Evolutionary conservation across 768 basidiomycete species (phyloP), one percentile per base, ranked within the genome.

Genomic region (Gymnopilus dilepis): DNA sequence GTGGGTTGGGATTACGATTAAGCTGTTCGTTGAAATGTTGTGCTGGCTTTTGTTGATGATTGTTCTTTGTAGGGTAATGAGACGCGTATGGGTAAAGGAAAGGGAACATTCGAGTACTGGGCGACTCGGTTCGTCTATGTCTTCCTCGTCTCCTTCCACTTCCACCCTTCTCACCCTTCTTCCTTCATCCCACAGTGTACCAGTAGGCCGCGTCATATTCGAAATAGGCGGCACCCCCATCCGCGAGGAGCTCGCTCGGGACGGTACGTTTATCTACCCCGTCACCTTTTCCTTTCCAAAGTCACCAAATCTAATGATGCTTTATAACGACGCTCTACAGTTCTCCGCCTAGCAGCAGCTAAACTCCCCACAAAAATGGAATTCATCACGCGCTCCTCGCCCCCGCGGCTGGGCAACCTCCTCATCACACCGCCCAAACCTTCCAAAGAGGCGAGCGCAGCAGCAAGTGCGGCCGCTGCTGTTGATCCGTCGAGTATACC

Each of bases 21-120:
- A 53, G 17, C n/a, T 6, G n/a, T 22, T 47, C n/a, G n/a, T 61
- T 22, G 48, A 11, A 63, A 31, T 37, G 13, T 9, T 19, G 26
- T 30, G n/a, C 47, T 48, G 13, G 41, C 15, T 31, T 34, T 19
- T 50, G 15, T 40, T 21, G 37, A 37, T 28, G 30, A 30, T 5
- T 34, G 21, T 22, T 40, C 33, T 13, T 13, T 30, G 22, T 60
- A 95, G 93, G 97, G 97, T 56, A 99, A 97, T 68, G 96, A 99
- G 76, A 96, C 95, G 5, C 91, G 97, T 83, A 98, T 99, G 97
- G 97, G 97, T 53, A 99, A 99, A 77, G 97, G 97, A 61, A 99
- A 99, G 75, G 97, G 97, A 47, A 86, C 91, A 0, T 99, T 99
- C 69, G 97, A 99, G 72, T 98, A 84, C 73, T 99, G 97, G 97